Conservation (phyloP, 2,329 filamentous ascomycete genomes). For the Lasiodiplodia citricola region DNA sequence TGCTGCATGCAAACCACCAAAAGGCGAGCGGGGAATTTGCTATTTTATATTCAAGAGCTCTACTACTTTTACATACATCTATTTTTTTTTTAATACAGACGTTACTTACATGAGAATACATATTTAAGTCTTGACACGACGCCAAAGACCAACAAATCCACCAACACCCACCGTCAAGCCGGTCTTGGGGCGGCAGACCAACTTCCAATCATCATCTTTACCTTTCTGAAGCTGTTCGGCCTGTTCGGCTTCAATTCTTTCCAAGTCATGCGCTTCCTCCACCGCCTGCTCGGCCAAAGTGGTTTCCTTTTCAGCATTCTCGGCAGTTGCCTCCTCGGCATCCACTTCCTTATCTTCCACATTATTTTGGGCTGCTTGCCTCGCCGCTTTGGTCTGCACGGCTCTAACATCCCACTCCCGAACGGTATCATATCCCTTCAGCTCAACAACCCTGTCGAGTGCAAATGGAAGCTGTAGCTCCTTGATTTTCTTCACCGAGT, state of each 20-base stretch:
- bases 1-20: neutral
- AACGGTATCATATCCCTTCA: conserved; percentile 59
- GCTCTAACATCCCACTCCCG: conserved; percentile 68
- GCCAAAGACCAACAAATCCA: conserved; percentile 45
- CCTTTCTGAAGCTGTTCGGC: conserved; percentile 22
- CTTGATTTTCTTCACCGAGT: conserved; percentile 63
- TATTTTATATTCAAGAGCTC: neutral
- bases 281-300: conserved; percentile 29
- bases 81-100: neutral
- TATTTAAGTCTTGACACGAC: conserved; percentile 36
- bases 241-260: conserved; percentile 30
- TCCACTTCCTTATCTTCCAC: conserved; percentile 28
- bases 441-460: conserved; percentile 65
- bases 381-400: conserved; percentile 29
- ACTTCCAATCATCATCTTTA: conserved; percentile 39
- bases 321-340: conserved; percentile 26
- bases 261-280: conserved; percentile 38
- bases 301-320: neutral
- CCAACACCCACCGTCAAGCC: conserved; percentile 38
- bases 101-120: neutral
- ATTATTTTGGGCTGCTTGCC: conserved; percentile 29
- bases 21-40: neutral
- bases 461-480: conserved; percentile 61
- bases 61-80: neutral
- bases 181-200: conserved; percentile 42